These are phyloP conservation scores for Petunia secreta DNA, from an alignment of 257 asterid genomes.

Conservation along the genomic window DNA sequence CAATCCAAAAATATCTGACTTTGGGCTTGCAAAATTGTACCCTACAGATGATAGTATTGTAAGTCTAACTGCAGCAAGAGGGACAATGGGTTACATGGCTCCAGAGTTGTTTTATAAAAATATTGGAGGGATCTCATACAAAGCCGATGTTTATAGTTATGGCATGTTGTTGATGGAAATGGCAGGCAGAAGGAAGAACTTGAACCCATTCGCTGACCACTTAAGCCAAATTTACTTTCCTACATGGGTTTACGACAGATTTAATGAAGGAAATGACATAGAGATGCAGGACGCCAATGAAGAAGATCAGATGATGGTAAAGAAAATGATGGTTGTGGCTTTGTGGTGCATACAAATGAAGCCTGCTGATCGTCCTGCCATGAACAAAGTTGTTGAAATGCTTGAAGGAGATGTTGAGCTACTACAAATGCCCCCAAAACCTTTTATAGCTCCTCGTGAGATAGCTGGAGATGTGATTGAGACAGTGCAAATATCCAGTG, in stretches of 20 bases:
- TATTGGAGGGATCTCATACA: slow-evolving; percentile 46
- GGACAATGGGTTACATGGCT: slow-evolving; percentile 52
- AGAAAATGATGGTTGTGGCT: slow-evolving; percentile 51
- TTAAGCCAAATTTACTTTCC: slow-evolving; percentile 49
- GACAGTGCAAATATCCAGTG: background rate
- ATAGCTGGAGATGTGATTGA: slow-evolving; percentile 25
- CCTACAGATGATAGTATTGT: slow-evolving; percentile 35
- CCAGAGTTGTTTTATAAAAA: slow-evolving; percentile 45
- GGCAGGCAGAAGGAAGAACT: slow-evolving; percentile 41
- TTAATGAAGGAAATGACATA: slow-evolving; percentile 42
- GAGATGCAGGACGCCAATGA: slow-evolving; percentile 34
- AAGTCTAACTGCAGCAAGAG: slow-evolving; percentile 39
- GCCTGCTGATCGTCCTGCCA: slow-evolving; percentile 48
- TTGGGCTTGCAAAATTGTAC: slow-evolving; percentile 46
- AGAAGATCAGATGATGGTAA: slow-evolving; percentile 51
- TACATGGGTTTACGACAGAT: slow-evolving; percentile 48
- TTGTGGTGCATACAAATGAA: slow-evolving; percentile 65
- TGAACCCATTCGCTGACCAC: slow-evolving; percentile 34
- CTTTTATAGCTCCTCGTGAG: slow-evolving; percentile 37
- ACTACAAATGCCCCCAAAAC: slow-evolving; percentile 48
- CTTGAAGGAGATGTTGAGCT: slow-evolving; percentile 46
- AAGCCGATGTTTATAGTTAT: slow-evolving; percentile 61
- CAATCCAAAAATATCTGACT: slow-evolving; percentile 50
- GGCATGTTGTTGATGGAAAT: slow-evolving; percentile 66
- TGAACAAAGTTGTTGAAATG: slow-evolving; percentile 55